Percentiles rank a stretch among this genome's conserved stretches.
Conservation (phyloP, 371 early-diverging fungal genomes). For the Rhizopus sp. region DNA sequence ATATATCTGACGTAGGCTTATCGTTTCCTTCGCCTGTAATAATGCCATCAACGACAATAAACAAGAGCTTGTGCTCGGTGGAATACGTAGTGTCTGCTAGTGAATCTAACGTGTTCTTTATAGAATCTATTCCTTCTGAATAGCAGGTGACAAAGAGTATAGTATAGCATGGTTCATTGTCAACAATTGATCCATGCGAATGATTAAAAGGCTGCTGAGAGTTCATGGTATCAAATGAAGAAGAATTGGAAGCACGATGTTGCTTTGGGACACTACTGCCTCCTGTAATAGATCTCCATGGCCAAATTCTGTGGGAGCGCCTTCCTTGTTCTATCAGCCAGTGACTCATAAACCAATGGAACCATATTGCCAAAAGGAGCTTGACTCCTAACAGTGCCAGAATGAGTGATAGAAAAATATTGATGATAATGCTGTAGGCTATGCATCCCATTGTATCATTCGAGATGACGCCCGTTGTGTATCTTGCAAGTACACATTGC, state of each 20-base stretch:
- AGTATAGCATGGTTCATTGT: slow-evolving; percentile 31
- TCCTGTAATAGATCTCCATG: slow-evolving; percentile 14
- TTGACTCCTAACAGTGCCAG: slow-evolving; percentile 73
- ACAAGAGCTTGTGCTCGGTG: slow-evolving; percentile 91
- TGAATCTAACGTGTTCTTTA: slow-evolving; percentile 92
- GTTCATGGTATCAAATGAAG: slow-evolving; percentile 19
- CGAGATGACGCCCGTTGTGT: slow-evolving; percentile 77
- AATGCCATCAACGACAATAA: slow-evolving; percentile 92
- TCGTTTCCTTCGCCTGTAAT: slow-evolving; percentile 85
- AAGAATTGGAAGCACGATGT: slow-evolving; percentile 6
- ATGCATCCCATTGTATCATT: slow-evolving; percentile 87
- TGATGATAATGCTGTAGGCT: slow-evolving; percentile 73
- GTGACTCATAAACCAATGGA: slow-evolving; percentile 81
- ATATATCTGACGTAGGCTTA: slow-evolving; percentile 81
- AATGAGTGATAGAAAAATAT: slow-evolving; percentile 59
- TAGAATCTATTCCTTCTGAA: slow-evolving; percentile 89
- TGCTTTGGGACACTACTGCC: slow-evolving; percentile 32
- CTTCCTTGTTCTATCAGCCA: slow-evolving; percentile 53
- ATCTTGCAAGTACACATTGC: slow-evolving; percentile 65
- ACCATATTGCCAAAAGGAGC: slow-evolving; percentile 84
- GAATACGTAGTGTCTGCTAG: slow-evolving; percentile 90
- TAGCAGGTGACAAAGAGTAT: slow-evolving; percentile 88
- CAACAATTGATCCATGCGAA: not conserved
- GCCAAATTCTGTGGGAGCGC: slow-evolving; percentile 11
- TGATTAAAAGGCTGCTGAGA: not conserved